Percentiles rank a stretch among this genome's conserved stretches.
Evolutionary conservation across 345 rosid genomes (phyloP).

Genomic region (Odontarrhena argentea): DNA sequence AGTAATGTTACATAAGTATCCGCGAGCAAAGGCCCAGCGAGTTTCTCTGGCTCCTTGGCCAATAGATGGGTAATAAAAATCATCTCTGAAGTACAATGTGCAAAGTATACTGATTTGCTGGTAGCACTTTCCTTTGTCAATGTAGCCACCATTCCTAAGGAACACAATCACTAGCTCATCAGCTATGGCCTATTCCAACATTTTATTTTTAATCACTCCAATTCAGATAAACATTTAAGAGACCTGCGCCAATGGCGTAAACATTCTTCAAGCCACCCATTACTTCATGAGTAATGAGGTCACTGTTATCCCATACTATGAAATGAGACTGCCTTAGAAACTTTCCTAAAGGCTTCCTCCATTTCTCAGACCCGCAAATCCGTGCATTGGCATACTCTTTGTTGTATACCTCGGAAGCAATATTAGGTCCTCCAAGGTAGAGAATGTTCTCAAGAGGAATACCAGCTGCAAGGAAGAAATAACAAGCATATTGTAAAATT

Average conservation of each 20-base stretch:
- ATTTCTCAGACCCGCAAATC: conserved; percentile 90
- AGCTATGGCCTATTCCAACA: conserved; percentile 6
- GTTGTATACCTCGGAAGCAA: conserved; percentile 93
- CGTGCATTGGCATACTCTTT: conserved; percentile 97
- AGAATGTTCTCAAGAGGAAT: conserved; percentile 77
- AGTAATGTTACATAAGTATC: conserved; percentile 93
- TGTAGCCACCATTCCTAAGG: conserved; percentile 89
- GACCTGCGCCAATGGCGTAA: conserved; percentile 93
- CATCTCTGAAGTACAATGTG: conserved; percentile 98
- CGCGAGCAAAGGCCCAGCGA: conserved; percentile 94
- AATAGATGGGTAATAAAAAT: conserved; percentile 90
- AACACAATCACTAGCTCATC: conserved; percentile 15
- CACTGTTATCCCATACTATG: conserved; percentile 96
- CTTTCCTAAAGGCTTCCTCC: conserved; percentile 94
- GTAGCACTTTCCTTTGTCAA: conserved; percentile 97
- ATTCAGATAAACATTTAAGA: background rate
- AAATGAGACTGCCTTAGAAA: conserved; percentile 93
- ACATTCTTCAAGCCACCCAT: conserved; percentile 99
- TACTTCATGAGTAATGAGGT: conserved; percentile 97
- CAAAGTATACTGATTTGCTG: conserved; percentile 96
- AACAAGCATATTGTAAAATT: background rate
- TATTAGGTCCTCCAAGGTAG: conserved; percentile 99
- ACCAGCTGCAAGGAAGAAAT: conserved; percentile 31
- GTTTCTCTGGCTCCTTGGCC: conserved; percentile 93
- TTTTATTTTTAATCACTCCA: background rate